phyloP scores from a whole-genome alignment of 2,329 filamentous ascomycete species.

The Hysterium pulicare region DNA sequence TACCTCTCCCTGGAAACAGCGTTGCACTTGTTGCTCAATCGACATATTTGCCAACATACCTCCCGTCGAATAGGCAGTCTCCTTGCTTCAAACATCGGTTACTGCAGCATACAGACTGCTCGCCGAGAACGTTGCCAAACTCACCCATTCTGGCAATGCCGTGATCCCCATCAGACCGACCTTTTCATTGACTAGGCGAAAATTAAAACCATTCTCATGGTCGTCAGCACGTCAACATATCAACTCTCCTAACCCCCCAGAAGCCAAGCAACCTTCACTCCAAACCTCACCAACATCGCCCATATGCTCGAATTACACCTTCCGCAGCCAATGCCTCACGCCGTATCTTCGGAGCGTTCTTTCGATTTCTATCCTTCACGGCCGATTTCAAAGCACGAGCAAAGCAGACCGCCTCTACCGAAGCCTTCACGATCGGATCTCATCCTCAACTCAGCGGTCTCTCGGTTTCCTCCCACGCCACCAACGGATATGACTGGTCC shows the following conservation, averaged over 20 bases:
- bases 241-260: background rate
- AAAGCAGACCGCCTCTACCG: slow-evolving; percentile 32
- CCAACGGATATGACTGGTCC: slow-evolving; percentile 28
- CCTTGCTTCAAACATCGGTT: slow-evolving; percentile 24
- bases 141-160: slow-evolving; percentile 15
- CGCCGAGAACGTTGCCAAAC: background rate
- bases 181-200: background rate
- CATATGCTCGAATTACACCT: slow-evolving; percentile 42
- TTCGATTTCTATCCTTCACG: slow-evolving; percentile 30
- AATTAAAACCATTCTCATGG: too few species aligned
- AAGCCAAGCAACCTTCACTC: background rate
- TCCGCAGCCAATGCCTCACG: slow-evolving; percentile 40
- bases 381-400: slow-evolving; percentile 21
- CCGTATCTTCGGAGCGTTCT: slow-evolving; percentile 32
- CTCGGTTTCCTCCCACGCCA: slow-evolving; percentile 30
- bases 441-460: slow-evolving; percentile 17
- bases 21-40: slow-evolving; percentile 27
- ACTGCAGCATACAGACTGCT: background rate
- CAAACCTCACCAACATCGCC: slow-evolving; percentile 14
- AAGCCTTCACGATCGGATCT: slow-evolving; percentile 19
- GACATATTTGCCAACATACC: slow-evolving; percentile 25
- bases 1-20: slow-evolving; percentile 18
- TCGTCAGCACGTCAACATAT: too few species aligned
- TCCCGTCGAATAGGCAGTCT: slow-evolving; percentile 9
- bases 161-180: slow-evolving; percentile 13